Percentiles rank a stretch among this genome's conserved stretches.
Conservation (phyloP, 139 green algal species). For the Coelastrella sp. region DNA sequence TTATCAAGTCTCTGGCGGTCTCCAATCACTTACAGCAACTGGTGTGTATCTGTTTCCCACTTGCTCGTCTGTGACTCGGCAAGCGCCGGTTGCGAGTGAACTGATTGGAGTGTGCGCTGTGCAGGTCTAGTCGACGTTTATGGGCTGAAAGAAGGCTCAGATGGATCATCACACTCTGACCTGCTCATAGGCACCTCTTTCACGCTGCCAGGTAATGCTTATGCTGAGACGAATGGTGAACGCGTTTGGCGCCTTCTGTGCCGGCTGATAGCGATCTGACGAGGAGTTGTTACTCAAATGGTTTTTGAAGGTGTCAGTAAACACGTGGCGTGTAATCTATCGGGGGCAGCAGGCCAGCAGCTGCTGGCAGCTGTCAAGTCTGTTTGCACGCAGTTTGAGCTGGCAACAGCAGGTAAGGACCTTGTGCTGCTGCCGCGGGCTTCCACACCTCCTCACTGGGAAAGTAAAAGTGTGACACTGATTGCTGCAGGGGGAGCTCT, state of each 20-base stretch:
- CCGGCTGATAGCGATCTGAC: background rate
- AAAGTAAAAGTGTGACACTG: background rate
- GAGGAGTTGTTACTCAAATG: background rate
- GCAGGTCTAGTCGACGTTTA: background rate
- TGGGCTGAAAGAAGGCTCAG: background rate
- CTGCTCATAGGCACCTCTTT: background rate
- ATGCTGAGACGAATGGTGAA: background rate
- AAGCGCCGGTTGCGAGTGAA: background rate
- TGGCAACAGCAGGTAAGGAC: background rate
- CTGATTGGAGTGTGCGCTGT: background rate
- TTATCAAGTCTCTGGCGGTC: background rate
- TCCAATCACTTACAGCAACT: background rate
- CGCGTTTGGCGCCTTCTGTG: background rate
- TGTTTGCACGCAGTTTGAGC: background rate
- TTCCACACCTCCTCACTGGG: background rate
- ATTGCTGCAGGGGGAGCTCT: background rate
- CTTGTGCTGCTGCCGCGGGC: background rate
- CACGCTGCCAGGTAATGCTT: background rate
- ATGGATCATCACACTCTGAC: background rate
- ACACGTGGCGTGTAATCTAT: background rate
- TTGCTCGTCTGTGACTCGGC: background rate
- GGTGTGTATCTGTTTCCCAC: background rate
- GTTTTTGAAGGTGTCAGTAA: background rate
- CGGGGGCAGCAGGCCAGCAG: background rate
- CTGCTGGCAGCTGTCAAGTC: conserved; percentile 5